A percentile compares a stretch with the other conserved stretches of the same genome.
Evolutionary conservation across 2,329 filamentous ascomycete species (phyloP).

Genomic region (Penicillium psychrosexuale): DNA sequence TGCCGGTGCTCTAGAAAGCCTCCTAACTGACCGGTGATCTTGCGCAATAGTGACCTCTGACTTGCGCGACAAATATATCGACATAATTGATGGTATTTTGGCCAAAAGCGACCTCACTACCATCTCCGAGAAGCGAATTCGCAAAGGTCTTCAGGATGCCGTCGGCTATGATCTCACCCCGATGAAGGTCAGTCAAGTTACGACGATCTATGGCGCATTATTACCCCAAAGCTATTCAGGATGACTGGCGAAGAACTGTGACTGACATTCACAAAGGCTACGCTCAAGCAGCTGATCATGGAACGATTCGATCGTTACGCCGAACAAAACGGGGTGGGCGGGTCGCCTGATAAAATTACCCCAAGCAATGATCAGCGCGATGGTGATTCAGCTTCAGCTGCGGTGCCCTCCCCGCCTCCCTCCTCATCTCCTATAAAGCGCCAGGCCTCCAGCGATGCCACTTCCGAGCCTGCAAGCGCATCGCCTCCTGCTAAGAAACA

Average conservation of each 20-base stretch:
- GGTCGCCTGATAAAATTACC: slow-evolving; percentile 28
- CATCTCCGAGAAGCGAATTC: slow-evolving; percentile 64
- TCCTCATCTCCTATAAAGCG: slow-evolving; percentile 42
- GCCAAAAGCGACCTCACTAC: slow-evolving; percentile 60
- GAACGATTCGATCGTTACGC: slow-evolving; percentile 69
- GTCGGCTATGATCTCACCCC: slow-evolving; percentile 60
- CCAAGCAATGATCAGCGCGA: slow-evolving; percentile 37
- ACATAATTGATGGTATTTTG: slow-evolving; percentile 63
- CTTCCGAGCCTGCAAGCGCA: slow-evolving; percentile 38
- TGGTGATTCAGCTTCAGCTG: slow-evolving; percentile 23
- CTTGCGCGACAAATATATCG: slow-evolving; percentile 50
- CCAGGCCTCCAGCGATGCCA: slow-evolving; percentile 41
- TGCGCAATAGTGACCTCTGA: slow-evolving; percentile 47
- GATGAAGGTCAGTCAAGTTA: slow-evolving; percentile 53
- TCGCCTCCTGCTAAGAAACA: slow-evolving; percentile 57
- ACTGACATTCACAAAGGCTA: slow-evolving; percentile 48
- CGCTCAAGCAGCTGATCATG: slow-evolving; percentile 70
- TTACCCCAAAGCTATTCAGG: background rate
- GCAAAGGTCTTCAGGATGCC: slow-evolving; percentile 59
- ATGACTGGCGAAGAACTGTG: background rate
- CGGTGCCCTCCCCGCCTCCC: slow-evolving; percentile 32
- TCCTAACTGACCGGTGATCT: slow-evolving; percentile 22
- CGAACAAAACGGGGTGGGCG: slow-evolving; percentile 41
- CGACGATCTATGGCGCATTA: background rate
- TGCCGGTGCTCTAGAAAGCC: slow-evolving; percentile 18